phyloP scores from a whole-genome alignment of 805 yeast genomes.

The Metschnikowia proteae region DNA sequence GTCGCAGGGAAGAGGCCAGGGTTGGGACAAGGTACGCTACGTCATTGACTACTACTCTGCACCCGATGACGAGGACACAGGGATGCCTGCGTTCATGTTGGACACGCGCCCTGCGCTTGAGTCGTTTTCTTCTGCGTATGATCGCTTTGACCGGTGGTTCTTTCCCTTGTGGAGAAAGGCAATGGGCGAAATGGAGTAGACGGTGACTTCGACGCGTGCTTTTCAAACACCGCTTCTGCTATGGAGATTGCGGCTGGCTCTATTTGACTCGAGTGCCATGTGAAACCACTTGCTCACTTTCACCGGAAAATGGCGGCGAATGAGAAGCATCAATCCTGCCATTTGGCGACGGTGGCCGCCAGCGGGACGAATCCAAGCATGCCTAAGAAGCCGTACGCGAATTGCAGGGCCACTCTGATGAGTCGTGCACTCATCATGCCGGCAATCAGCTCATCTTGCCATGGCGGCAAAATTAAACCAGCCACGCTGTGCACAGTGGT shows the following conservation, averaged over 20 bases:
- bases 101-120: slow-evolving; percentile 97
- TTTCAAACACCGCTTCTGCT: slow-evolving; percentile 14
- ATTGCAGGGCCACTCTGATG: no score
- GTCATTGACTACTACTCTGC: slow-evolving; percentile 97
- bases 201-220: neutral
- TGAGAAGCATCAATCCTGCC: no score
- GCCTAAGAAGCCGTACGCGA: no score
- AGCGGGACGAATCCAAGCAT: no score
- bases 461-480: no score
- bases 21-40: slow-evolving; percentile 73
- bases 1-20: slow-evolving; percentile 40
- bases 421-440: no score
- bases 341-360: no score
- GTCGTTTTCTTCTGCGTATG: slow-evolving; percentile 54
- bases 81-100: slow-evolving; percentile 85
- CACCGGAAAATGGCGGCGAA: no score
- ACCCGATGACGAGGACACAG: slow-evolving; percentile 81
- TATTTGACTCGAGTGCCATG: no score
- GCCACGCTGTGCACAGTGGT: no score
- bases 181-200: slow-evolving; percentile 44
- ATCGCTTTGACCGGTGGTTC: slow-evolving; percentile 66
- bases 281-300: no score
- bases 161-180: slow-evolving; percentile 67
- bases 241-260: neutral
- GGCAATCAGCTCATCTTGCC: no score